These are phyloP conservation scores for Penicillium herquei DNA, from an alignment of 495 filamentous ascomycete species.

Conservation along the genomic window DNA sequence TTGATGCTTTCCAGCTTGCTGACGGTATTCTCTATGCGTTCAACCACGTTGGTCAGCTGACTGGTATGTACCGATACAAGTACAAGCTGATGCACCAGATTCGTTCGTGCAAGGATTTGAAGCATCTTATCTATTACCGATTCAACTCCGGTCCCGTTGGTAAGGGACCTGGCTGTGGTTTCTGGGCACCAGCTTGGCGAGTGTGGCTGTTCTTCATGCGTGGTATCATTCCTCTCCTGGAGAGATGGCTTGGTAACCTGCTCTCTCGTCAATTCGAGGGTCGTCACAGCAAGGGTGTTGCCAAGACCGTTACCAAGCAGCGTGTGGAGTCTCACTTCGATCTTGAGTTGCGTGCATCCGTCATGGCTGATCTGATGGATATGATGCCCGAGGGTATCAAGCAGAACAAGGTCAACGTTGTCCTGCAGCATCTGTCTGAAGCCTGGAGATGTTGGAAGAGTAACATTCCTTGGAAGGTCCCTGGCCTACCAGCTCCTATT, in stretches of 20 bases:
- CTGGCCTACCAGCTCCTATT: slow-evolving; percentile 91
- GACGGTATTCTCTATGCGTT: slow-evolving; percentile 99
- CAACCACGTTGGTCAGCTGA: slow-evolving; percentile 98
- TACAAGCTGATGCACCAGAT: slow-evolving; percentile 99
- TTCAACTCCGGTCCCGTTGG: slow-evolving; percentile 98
- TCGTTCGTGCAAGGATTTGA: slow-evolving; percentile 97
- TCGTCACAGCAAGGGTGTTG: slow-evolving; percentile 97
- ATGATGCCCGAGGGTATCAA: slow-evolving; percentile 99
- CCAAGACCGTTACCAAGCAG: slow-evolving; percentile 99
- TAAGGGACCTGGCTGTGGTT: slow-evolving; percentile 97
- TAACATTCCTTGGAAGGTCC: slow-evolving; percentile 99
- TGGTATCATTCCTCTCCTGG: slow-evolving; percentile 93
- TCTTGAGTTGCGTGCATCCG: slow-evolving; percentile 93
- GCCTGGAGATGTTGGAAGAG: slow-evolving; percentile 99
- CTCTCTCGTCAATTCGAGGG: slow-evolving; percentile 98
- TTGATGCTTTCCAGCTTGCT: slow-evolving; percentile 97
- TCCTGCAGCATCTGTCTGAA: slow-evolving; percentile 94
- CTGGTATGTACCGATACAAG: slow-evolving; percentile 99
- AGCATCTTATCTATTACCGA: slow-evolving; percentile 98
- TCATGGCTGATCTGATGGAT: slow-evolving; percentile 99
- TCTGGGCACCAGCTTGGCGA: slow-evolving; percentile 99
- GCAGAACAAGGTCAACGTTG: slow-evolving; percentile 98
- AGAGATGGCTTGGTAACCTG: slow-evolving; percentile 96
- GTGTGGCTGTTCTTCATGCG: slow-evolving; percentile 99
- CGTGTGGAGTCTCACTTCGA: slow-evolving; percentile 99